A percentile compares a stretch with the other conserved stretches of the same genome.
phyloP scores from a whole-genome alignment of 2,329 filamentous ascomycete genomes.

The Thielaviopsis punctulata region DNA sequence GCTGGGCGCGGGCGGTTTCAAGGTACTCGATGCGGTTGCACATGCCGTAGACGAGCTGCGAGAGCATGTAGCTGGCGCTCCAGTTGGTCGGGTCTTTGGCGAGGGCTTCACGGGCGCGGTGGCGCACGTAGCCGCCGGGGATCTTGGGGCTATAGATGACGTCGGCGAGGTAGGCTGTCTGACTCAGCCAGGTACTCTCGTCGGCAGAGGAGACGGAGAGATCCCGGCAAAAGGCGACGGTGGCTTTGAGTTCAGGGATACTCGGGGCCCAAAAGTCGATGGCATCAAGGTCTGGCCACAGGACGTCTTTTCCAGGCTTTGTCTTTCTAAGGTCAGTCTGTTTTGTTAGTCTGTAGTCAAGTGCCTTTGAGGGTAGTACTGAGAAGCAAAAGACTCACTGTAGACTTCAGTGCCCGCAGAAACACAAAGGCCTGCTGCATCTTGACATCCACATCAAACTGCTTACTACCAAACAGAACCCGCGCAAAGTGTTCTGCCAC shows the following conservation, averaged over 20 bases:
- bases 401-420: neutral
- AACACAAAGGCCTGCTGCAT: neutral
- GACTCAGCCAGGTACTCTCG: neutral
- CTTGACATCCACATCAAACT: neutral
- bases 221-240: neutral
- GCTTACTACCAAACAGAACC: neutral
- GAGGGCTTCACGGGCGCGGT: neutral
- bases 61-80: neutral
- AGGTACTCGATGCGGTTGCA: neutral
- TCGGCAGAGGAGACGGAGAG: neutral
- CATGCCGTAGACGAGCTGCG: neutral
- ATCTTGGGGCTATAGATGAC: neutral
- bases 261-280: neutral
- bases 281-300: neutral
- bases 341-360: neutral
- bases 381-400: neutral
- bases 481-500: conserved; percentile 1
- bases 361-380: no score
- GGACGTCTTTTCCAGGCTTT: neutral
- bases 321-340: neutral
- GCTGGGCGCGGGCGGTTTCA: neutral
- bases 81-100: neutral
- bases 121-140: neutral
- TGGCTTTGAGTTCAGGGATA: neutral
- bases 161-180: neutral